Base-by-base conservation (phyloP, 1,139 yeast genomes). In the Suzukiozyma palmioleophila region DNA sequence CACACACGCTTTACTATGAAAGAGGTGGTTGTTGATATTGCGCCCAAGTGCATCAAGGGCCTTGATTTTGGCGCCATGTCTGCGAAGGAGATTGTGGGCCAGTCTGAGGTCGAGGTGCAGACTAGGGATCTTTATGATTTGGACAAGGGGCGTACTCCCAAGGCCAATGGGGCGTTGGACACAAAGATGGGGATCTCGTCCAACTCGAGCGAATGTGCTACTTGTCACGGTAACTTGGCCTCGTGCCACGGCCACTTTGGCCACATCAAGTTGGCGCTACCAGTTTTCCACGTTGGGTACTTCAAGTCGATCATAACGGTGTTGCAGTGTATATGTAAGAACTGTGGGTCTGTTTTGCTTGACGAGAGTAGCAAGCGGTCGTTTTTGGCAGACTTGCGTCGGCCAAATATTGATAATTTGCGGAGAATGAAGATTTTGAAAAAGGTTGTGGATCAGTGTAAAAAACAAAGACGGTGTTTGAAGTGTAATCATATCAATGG, bases 191-290 rank as follows among this genome's bases (percentile, higher is more conserved):
- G 99, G 58, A 89, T 89, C 11, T 87, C 96, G 6, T 81, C 94
- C 42, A 90, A 89, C 51, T 67, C 84, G 25, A 70, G 79, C 18
- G 95, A 85, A 56, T 94, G 98, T 69, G 60, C 78, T 12, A 94
- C 97, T 0, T 94, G 99, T 65, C 89, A 81, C 51, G 97, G 97
- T 8, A 82, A 82, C 51, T 68, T 94, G 52, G 96, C 96, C 0
- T 79, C 95, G 1, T 94, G 99, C 60, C 97, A 92, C 63, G 99
- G 99, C 40, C 99, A 94, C 65, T 94, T 94, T 60, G 99, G 99
- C 33, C 96, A 94, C 56, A 79, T 94, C 47, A 79, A 88, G 50
- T 73, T 94, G 39, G 96, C 97, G 0, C 69, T 94, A 37, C 99
- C 99, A 2, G 97, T 90, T 13, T 94, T 92, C 66, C 98, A 94